phyloP scores from a whole-genome alignment of 1,139 yeast genomes.

The Sugiyamaella grinbergsii region DNA sequence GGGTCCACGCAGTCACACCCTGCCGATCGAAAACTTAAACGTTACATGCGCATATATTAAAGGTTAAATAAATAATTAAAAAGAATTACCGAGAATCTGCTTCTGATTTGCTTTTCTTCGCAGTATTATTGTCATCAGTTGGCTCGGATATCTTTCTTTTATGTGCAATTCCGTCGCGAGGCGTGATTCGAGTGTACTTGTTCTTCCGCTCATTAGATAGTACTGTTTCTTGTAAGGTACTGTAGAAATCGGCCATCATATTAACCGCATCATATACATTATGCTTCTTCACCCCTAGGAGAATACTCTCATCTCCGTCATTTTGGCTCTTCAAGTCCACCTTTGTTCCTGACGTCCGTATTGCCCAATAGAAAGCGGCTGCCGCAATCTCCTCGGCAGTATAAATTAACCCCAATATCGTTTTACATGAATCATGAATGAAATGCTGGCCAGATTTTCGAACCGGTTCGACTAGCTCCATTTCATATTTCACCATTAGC shows the following conservation, averaged over 20 bases:
- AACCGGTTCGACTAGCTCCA: conserved; percentile 34
- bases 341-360: conserved; percentile 30
- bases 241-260: conserved; percentile 39
- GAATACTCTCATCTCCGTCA: conserved; percentile 36
- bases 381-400: conserved; percentile 42
- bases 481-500: conserved; percentile 35
- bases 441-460: conserved; percentile 44
- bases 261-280: conserved; percentile 37
- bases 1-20: no score
- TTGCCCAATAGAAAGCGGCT: conserved; percentile 46
- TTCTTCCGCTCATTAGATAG: conserved; percentile 12
- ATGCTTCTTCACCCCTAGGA: conserved; percentile 31
- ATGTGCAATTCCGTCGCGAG: conserved; percentile 1
- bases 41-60: no score
- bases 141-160: conserved; percentile 6
- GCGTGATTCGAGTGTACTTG: conserved; percentile 12
- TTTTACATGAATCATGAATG: conserved; percentile 46
- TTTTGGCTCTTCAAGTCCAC: conserved; percentile 21
- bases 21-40: no score
- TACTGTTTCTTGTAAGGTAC: conserved; percentile 17
- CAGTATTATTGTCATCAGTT: neutral
- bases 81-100: no score
- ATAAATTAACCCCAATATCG: conserved; percentile 41
- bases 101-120: conserved; percentile 9
- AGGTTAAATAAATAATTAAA: no score